Base-by-base conservation (phyloP, 805 yeast genomes). In the Candida lessepsii region DNA sequence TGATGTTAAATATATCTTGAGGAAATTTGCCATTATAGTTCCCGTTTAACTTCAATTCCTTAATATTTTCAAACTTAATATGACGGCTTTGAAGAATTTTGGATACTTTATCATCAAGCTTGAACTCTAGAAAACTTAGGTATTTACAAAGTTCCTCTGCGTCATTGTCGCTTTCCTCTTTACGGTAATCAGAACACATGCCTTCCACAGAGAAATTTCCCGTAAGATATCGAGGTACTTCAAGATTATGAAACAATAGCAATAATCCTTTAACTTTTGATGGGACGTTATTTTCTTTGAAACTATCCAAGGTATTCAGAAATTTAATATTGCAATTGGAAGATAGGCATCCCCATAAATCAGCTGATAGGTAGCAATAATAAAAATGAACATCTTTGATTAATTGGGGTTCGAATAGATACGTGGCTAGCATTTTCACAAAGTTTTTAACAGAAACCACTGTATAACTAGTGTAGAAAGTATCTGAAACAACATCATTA, bases 361-460 rank as follows among this genome's bases (percentile, higher is more conserved):
- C 19, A 23, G n/a, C n/a, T 21, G 35, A 32, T 8, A 32, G 13
- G 11, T 21, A 21, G 10, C 35, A 32, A 23, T 23, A 15, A 32
- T 32, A 32, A 32, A 32, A 32, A 5, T 21, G 27, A 3, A 32
- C 18, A 20, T 19, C 14, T 9, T 32, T 21, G n/a, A 32, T 32
- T 8, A 32, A 14, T 18, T 32, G 17, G 5, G 27, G 26, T n/a
- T 32, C 35, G 13, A 32, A 21, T 20, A 27, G 21, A 15, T 17
- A 32, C 3, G 19, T 32, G 3, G 18, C 3, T n/a, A 32, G 3
- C 27, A 32, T 21, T 21, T 21, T 21, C 3, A 21, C 27, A 23
- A 32, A 32, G n/a, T 32, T 32, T 11, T 32, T 32, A 13, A 32
- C 10, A 3, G 35, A 32, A 5, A 32, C 14, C 6, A 32, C 27